These are phyloP conservation scores for Camelina hispida DNA, from an alignment of 345 rosid genomes.

Conservation along the genomic window DNA sequence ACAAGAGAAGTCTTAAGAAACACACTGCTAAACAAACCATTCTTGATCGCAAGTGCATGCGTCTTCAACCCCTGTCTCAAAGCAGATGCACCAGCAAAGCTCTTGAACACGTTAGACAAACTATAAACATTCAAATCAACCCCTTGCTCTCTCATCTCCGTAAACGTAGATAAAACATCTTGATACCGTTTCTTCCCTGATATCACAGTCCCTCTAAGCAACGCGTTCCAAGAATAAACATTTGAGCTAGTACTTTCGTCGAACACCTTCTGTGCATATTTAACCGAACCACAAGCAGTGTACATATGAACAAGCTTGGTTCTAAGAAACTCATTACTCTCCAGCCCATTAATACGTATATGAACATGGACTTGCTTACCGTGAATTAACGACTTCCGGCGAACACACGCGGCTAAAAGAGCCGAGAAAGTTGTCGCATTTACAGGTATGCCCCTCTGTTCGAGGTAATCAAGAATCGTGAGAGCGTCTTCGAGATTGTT, in stretches of 20 bases:
- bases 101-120: constrained; percentile 75
- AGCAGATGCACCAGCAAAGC: constrained; percentile 83
- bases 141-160: constrained; percentile 71
- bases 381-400: constrained; percentile 55
- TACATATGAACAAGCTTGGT: constrained; percentile 78
- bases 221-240: constrained; percentile 81
- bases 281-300: constrained; percentile 66
- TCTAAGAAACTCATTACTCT: constrained; percentile 66
- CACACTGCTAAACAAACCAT: constrained; percentile 59
- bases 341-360: constrained; percentile 70
- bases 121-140: constrained; percentile 76
- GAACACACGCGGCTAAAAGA: constrained; percentile 74
- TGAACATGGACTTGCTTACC: constrained; percentile 70
- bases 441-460: constrained; percentile 73
- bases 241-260: constrained; percentile 55
- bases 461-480: constrained; percentile 66
- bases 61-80: constrained; percentile 69
- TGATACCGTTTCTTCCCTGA: constrained; percentile 64
- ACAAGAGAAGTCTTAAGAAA: constrained; percentile 73
- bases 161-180: constrained; percentile 64
- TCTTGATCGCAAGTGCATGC: constrained; percentile 75
- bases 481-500: constrained; percentile 81
- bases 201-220: constrained; percentile 82
- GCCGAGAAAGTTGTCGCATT: constrained; percentile 75
- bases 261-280: constrained; percentile 72